Evolutionary conservation across 2,329 filamentous ascomycete species (phyloP).

Genomic region (Claviceps pazoutovae): DNA sequence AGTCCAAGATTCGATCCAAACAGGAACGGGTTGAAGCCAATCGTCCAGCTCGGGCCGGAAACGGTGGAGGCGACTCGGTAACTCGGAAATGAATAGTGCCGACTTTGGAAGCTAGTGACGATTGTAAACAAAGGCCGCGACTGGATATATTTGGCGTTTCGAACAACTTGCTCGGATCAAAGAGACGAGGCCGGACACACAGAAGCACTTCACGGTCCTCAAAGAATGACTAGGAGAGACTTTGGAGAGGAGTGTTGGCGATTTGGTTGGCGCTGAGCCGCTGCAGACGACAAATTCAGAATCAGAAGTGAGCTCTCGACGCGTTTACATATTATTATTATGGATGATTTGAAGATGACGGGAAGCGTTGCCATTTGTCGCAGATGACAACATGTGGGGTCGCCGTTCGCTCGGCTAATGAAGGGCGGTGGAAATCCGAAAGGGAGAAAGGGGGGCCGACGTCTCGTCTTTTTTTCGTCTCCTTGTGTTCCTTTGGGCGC

Average conservation of each 20-base stretch:
- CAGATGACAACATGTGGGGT: not conserved
- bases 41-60: not conserved
- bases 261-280: not conserved
- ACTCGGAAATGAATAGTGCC: not conserved
- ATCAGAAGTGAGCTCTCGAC: not conserved
- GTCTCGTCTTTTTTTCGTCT: not conserved
- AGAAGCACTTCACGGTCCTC: not conserved
- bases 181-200: not conserved
- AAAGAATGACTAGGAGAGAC: not conserved
- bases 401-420: conserved; percentile 2
- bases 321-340: not conserved
- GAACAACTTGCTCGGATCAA: not conserved
- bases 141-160: not conserved
- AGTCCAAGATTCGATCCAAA: not conserved
- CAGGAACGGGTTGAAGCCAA: not conserved
- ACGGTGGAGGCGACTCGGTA: not conserved
- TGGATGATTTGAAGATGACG: too few relatives aligned
- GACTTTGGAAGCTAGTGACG: not conserved
- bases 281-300: not conserved
- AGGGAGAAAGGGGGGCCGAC: not conserved
- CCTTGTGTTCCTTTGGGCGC: not conserved
- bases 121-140: not conserved
- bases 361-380: not conserved
- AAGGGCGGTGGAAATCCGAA: not conserved
- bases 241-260: not conserved